Percentiles rank a stretch among this genome's conserved stretches.
Conservation (phyloP, 805 yeast species). For the Millerago galiae region DNA sequence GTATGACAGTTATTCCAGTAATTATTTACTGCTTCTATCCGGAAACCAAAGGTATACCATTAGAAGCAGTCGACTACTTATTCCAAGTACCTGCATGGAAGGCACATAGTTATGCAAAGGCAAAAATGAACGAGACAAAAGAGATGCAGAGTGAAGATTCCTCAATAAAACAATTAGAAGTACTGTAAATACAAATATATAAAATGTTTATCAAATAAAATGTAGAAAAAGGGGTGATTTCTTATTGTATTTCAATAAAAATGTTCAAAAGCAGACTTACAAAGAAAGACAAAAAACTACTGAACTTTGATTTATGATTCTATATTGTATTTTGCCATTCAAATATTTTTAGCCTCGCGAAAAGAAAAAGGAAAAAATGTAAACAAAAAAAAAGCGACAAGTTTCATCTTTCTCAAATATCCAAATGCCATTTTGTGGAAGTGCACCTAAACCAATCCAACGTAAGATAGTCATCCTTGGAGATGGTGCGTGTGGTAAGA, state of each 20-base stretch:
- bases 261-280: too few species aligned
- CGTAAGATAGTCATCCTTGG: constrained; percentile 93
- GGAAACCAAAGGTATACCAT: constrained; percentile 38
- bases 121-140: neutral
- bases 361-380: neutral
- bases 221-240: too few species aligned
- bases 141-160: neutral
- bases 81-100: constrained; percentile 16
- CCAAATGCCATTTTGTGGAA: constrained; percentile 9
- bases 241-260: too few species aligned
- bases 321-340: too few species aligned
- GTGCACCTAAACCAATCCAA: constrained; percentile 35
- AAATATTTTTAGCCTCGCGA: neutral
- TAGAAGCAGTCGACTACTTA: constrained; percentile 36
- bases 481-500: constrained; percentile 98
- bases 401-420: neutral
- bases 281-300: too few species aligned
- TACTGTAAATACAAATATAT: neutral
- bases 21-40: constrained; percentile 35
- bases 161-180: neutral
- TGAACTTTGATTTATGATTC: too few species aligned
- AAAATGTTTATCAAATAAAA: too few species aligned
- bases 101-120: neutral
- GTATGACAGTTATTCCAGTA: constrained; percentile 12
- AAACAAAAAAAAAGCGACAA: neutral